Conservation (phyloP, 306 rosid genomes). For the Ochetophila trinervis region DNA sequence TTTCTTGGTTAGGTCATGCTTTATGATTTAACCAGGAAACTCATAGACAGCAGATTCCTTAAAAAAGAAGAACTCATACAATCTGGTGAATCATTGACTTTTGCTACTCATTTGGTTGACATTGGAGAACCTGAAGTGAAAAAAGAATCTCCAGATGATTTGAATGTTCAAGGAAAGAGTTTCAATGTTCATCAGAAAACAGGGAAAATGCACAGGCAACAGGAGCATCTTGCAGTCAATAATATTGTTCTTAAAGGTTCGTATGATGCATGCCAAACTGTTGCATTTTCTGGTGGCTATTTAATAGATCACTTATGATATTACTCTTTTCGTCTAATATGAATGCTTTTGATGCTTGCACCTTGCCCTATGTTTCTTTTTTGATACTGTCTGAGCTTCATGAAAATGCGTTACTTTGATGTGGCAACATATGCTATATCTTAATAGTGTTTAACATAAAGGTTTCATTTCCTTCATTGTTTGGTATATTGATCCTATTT, state of each 20-base stretch:
- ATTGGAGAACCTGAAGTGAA: conserved; percentile 56
- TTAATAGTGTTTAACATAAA: not conserved
- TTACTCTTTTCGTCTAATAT: not conserved
- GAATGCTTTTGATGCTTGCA: not conserved
- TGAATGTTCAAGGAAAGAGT: conserved; percentile 24
- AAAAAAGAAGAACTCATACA: conserved; percentile 56
- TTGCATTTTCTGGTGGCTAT: not conserved
- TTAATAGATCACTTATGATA: not conserved
- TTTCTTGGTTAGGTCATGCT: conserved; percentile 49
- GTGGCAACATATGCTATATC: not conserved
- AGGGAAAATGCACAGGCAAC: conserved; percentile 27
- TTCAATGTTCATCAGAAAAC: conserved; percentile 27
- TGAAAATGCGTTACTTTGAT: not conserved
- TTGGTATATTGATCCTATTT: not conserved
- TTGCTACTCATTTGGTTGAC: conserved; percentile 64
- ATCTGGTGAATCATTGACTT: conserved; percentile 46
- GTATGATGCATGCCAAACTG: conserved; percentile 4
- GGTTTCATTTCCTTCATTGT: not conserved
- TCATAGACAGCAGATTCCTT: conserved; percentile 56
- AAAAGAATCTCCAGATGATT: conserved; percentile 31
- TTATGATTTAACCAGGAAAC: conserved; percentile 51
- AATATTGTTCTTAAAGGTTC: conserved; percentile 43
- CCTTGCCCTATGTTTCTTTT: not conserved
- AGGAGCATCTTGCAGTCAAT: conserved; percentile 25
- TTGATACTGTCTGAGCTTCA: not conserved